Evolutionary conservation across 2,329 filamentous ascomycete genomes (phyloP), one percentile per base, ranked within the genome.

Genomic region (Pseudocercospora macadamiae): DNA sequence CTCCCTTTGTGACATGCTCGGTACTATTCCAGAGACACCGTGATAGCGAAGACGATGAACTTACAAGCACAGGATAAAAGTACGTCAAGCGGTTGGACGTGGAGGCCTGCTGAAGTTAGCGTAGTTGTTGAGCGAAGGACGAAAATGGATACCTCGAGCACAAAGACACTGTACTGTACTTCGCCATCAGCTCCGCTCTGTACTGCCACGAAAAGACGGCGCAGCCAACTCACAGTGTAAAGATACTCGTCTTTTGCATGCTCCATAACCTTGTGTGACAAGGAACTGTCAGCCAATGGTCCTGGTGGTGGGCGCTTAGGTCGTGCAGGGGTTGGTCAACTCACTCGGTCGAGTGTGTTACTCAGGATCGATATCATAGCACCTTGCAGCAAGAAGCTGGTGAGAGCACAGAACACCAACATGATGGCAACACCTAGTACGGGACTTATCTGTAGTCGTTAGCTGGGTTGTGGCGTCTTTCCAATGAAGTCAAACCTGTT

Each of bases 371-470:
- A 63, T 37, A 63, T 68, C 76, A 72, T 76, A 18, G 88, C 90
- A 51, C 90, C 90, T 75, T 91, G 89, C 28, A 95, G 81, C 6
- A 95, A 79, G 66, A 93, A 90, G 58, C 89, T 89, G 42, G 89
- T 91, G 69, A 93, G 79, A 51, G 21, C 83, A 89, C 62, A 93
- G 74, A 93, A 93, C 49, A 91, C 80, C 62, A 91, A 80, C 81
- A 83, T 83, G 19, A 83, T 72, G 16, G 80, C 79, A 12, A 80
- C 77, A 3, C 81, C 81, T 30, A 83, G 75, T 45, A 78, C 75
- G 32, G 80, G 81, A 34, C 80, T 82, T 51, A 74, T 73, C 68
- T 73, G 60, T 28, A 21, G 51, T 45, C 23, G 42, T 61, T 23
- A 59, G 61, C 63, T 57, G 53, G 54, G 54, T 28, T 57, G 39